A percentile compares a stretch with the other conserved stretches of the same genome.
Conservation (phyloP, 371 early-diverging fungal genomes). For the Mucor lusitanicus region DNA sequence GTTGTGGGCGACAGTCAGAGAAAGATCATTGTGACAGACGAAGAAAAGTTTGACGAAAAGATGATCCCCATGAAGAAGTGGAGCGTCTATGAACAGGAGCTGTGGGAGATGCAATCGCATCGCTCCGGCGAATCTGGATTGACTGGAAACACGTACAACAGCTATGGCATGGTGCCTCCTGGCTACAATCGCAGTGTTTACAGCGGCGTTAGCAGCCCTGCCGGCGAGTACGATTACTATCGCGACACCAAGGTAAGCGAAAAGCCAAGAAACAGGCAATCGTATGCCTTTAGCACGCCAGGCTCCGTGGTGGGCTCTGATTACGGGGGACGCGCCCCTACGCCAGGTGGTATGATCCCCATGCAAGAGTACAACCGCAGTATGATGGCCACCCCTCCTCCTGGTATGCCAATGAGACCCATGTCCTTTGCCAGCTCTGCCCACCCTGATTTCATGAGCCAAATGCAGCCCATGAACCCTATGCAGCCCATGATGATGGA, state of each 20-base stretch:
- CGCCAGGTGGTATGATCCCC: background rate
- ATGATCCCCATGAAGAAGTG: slow-evolving; percentile 86
- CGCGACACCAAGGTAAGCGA: slow-evolving; percentile 31
- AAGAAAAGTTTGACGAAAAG: slow-evolving; percentile 77
- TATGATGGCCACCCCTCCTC: slow-evolving; percentile 15
- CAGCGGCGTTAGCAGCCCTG: slow-evolving; percentile 3
- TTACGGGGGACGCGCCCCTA: slow-evolving; percentile 13
- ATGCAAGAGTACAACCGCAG: slow-evolving; percentile 13
- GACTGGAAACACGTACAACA: slow-evolving; percentile 28
- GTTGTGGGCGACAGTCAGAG: slow-evolving; percentile 69
- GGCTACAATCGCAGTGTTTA: slow-evolving; percentile 29
- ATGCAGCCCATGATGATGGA: slow-evolving; percentile 20
- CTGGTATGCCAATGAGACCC: slow-evolving; percentile 6
- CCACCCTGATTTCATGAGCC: slow-evolving; percentile 16
- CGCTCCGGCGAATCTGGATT: slow-evolving; percentile 46
- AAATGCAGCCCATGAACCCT: slow-evolving; percentile 13
- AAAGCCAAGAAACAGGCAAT: slow-evolving; percentile 8
- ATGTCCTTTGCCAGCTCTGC: slow-evolving; percentile 15
- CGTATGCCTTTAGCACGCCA: background rate
- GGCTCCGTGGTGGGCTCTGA: slow-evolving; percentile 24
- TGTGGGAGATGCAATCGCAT: slow-evolving; percentile 65
- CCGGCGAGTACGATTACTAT: slow-evolving; percentile 38
- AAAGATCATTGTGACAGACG: slow-evolving; percentile 51
- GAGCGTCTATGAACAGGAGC: slow-evolving; percentile 84
- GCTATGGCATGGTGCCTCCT: slow-evolving; percentile 36